Conservation (phyloP, 176 grass and related monocot species). For the Hyparrhenia diplandra region DNA sequence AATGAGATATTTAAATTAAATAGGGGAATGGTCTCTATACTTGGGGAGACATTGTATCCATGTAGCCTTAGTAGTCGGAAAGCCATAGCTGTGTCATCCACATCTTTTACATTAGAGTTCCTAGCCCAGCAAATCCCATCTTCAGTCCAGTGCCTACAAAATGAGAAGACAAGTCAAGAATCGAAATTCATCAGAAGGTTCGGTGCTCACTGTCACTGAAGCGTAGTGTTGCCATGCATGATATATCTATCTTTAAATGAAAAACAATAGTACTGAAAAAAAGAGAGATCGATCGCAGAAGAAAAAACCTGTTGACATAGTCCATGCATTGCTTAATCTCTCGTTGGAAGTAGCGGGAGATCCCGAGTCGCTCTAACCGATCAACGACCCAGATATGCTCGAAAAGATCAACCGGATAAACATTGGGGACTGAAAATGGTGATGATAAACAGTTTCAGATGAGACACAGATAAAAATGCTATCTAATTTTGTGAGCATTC, state of each 20-base stretch:
- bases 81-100: conserved; percentile 87
- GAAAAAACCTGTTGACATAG: conserved; percentile 58
- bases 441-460: neutral
- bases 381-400: conserved; percentile 73
- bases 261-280: neutral
- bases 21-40: conserved; percentile 6
- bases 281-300: neutral
- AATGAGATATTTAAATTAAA: neutral
- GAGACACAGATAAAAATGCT: neutral
- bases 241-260: neutral
- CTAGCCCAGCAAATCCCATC: conserved; percentile 93
- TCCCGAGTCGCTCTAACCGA: conserved; percentile 67
- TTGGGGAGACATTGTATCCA: conserved; percentile 68
- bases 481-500: neutral
- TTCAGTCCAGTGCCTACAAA: conserved; percentile 64
- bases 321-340: conserved; percentile 76
- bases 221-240: neutral
- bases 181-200: neutral
- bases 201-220: neutral
- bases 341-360: conserved; percentile 56
- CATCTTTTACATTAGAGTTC: conserved; percentile 59
- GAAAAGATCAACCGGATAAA: conserved; percentile 84
- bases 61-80: conserved; percentile 80
- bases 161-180: neutral
- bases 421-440: conserved; percentile 62